These are phyloP conservation scores for Eucalyptus pumila DNA, from an alignment of 345 rosid species.

Conservation along the genomic window DNA sequence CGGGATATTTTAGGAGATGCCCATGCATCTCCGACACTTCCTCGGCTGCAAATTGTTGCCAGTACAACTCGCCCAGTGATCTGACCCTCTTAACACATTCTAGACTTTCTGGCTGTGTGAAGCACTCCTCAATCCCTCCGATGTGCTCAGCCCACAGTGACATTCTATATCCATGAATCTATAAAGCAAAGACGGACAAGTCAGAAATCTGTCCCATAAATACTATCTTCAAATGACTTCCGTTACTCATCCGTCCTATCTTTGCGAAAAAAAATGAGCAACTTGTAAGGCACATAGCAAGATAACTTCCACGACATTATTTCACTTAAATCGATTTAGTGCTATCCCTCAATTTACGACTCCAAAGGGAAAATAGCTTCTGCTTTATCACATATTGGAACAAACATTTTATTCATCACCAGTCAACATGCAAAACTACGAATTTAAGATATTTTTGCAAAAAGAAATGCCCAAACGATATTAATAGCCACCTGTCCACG, in stretches of 20 bases:
- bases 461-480: not conserved
- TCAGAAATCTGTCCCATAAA: not conserved
- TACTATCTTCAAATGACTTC: not conserved
- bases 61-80: constrained; percentile 44
- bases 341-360: not conserved
- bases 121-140: constrained; percentile 51
- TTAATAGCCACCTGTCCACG: constrained; percentile 55
- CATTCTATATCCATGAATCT: constrained; percentile 92
- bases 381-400: not conserved
- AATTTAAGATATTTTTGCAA: not conserved
- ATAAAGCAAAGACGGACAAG: not conserved
- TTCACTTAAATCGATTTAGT: not conserved
- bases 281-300: not conserved
- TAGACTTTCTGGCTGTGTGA: constrained; percentile 52
- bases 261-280: not conserved
- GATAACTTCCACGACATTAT: not conserved
- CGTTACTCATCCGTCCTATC: not conserved
- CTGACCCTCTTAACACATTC: constrained; percentile 71
- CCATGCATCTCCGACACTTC: constrained; percentile 73
- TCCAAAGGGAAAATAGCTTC: not conserved
- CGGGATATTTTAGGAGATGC: constrained; percentile 80
- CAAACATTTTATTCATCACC: not conserved
- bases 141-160: constrained; percentile 94
- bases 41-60: constrained; percentile 62
- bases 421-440: not conserved